Evolutionary conservation across 78 protist genomes (phyloP), one percentile per base, ranked within the genome.

Genomic region (Protostelium mycophagum): DNA sequence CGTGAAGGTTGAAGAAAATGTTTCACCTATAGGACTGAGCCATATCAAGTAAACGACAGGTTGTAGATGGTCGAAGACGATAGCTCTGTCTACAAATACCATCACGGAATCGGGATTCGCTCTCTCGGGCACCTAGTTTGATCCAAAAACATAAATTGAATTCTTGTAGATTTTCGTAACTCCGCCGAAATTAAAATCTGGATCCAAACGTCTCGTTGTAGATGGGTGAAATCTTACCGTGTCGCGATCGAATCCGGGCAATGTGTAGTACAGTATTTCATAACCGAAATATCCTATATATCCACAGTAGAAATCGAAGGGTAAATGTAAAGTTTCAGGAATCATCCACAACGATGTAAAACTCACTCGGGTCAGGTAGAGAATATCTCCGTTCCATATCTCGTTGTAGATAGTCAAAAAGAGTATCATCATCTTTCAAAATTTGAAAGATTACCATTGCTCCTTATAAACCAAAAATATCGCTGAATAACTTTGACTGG

Each of bases 221-320:
- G 73, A 51, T 51, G 73, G 73, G 16, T 51, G 73, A 51, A 35
- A 34, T 34, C 83, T 85, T 1, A 85, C 28, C 38, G 34, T 25
- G n/a, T 88, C 38, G 10, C 86, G 38, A 36, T 34, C 35, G 37
- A 10, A 31, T 1, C 37, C 85, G 36, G 86, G 34, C 1, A 34
- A 38, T 28, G 38, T 34, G 34, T 93, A 91, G 28, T n/a, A 63
- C 37, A 35, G 5, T 29, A 91, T 34, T 86, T 96, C 95, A 83
- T 96, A 96, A 29, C 95, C 95, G 84, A 96, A 0, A 83, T 91
- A 94, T 38, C 97, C 97, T n/a, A 96, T 94, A 36, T 37, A 88
- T 0, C 97, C 97, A 38, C 97, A 88, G 29, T 84, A 87, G 36
- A 96, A 90, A 28, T 85, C 89, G 35, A 90, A 93, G 38, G 92